Evolutionary conservation across 2,329 filamentous ascomycete species (phyloP).

Genomic region (Elsinoe australis): DNA sequence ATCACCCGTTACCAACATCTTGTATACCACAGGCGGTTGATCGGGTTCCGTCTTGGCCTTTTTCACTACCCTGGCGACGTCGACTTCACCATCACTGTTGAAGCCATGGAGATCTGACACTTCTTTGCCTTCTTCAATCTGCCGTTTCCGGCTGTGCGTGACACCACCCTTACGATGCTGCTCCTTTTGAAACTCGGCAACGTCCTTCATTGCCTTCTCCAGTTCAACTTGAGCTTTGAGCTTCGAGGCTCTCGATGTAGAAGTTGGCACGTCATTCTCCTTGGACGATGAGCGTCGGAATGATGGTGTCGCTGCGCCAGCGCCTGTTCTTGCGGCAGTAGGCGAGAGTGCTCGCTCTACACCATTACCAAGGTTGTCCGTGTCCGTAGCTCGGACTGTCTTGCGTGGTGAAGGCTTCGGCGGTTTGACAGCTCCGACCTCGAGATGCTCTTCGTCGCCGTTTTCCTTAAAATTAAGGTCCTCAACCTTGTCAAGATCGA

Average conservation of each 20-base stretch:
- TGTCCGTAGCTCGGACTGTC: constrained; percentile 22
- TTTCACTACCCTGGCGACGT: constrained; percentile 39
- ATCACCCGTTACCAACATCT: constrained; percentile 76
- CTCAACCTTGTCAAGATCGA: constrained; percentile 66
- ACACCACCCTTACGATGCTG: constrained; percentile 70
- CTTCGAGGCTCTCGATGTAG: constrained; percentile 73
- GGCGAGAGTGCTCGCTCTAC: constrained; percentile 14
- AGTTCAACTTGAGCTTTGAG: constrained; percentile 70
- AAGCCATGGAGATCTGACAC: constrained; percentile 34
- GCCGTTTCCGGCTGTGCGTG: constrained; percentile 49
- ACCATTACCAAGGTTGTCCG: constrained; percentile 3
- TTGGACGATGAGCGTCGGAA: constrained; percentile 42
- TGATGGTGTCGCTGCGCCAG: neutral
- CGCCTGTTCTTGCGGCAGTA: no score
- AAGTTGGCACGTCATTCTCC: constrained; percentile 75
- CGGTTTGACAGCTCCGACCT: constrained; percentile 15
- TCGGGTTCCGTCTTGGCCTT: constrained; percentile 33
- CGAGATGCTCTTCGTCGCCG: constrained; percentile 19
- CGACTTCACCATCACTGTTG: constrained; percentile 38
- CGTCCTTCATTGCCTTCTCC: constrained; percentile 71
- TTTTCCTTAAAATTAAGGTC: constrained; percentile 52
- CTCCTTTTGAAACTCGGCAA: constrained; percentile 87
- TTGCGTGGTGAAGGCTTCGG: constrained; percentile 20
- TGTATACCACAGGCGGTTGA: constrained; percentile 56
- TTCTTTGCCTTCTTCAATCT: constrained; percentile 33